A percentile compares a stretch with the other conserved stretches of the same genome.
Evolutionary conservation across 257 asterid species (phyloP).

Genomic region (Rhazya stricta): DNA sequence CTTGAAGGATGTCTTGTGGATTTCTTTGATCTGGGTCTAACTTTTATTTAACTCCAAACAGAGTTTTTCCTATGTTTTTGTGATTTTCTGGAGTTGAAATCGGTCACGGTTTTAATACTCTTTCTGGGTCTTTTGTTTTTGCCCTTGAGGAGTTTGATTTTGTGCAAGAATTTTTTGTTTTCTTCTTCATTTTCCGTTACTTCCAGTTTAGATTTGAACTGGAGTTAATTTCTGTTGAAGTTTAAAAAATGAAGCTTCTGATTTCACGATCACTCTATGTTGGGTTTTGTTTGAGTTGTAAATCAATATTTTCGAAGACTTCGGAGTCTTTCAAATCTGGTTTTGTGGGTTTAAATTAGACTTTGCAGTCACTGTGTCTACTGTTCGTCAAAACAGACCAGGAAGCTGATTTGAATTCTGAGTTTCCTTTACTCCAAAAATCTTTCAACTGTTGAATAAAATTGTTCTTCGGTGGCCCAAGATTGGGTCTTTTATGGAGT

Average conservation of each 20-base stretch:
- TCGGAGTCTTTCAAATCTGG: slow-evolving; percentile 34
- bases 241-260: slow-evolving; percentile 23
- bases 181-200: background rate
- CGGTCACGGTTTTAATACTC: background rate
- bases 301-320: slow-evolving; percentile 13
- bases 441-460: slow-evolving; percentile 7
- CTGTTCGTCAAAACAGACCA: slow-evolving; percentile 40
- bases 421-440: background rate
- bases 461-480: slow-evolving; percentile 8
- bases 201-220: slow-evolving; percentile 7
- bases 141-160: background rate
- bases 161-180: background rate
- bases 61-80: background rate
- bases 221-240: background rate
- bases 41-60: background rate
- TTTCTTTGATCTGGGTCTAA: slow-evolving; percentile 6
- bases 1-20: slow-evolving; percentile 8
- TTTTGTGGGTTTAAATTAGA: slow-evolving; percentile 15
- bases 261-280: slow-evolving; percentile 38
- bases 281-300: slow-evolving; percentile 17
- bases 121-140: background rate
- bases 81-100: background rate
- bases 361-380: slow-evolving; percentile 17
- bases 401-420: background rate
- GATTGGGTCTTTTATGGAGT: slow-evolving; percentile 10